Conservation (phyloP, 108 stramenopile species). For the Skeletonema grethae region DNA sequence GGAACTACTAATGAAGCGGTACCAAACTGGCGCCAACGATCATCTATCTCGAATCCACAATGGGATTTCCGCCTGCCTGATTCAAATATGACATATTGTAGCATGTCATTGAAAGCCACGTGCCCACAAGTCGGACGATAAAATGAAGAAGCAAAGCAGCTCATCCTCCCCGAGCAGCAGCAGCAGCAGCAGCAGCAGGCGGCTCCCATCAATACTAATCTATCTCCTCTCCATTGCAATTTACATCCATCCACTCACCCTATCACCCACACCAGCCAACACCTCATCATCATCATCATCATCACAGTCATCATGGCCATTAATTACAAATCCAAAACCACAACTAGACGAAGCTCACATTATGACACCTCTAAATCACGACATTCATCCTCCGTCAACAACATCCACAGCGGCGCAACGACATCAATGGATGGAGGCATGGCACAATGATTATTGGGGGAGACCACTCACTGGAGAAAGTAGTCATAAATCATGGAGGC, state of each 20-base stretch:
- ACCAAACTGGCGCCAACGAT: too few relatives aligned
- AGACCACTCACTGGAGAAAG: constrained; percentile 48
- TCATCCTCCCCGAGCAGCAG: not conserved
- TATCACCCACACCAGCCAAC: constrained; percentile 27
- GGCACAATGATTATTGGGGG: constrained; percentile 61
- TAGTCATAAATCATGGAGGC: constrained; percentile 78
- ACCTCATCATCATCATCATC: not conserved
- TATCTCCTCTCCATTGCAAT: constrained; percentile 40
- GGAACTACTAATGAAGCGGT: too few relatives aligned
- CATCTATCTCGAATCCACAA: too few relatives aligned
- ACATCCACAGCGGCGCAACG: not conserved
- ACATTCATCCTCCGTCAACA: constrained; percentile 34
- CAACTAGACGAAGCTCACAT: constrained; percentile 80
- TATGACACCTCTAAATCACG: constrained; percentile 51
- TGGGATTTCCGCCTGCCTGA: too few relatives aligned
- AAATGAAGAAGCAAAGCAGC: not conserved
- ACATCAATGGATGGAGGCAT: constrained; percentile 35
- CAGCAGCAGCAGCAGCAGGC: not conserved
- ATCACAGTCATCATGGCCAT: constrained; percentile 15
- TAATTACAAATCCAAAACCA: constrained; percentile 33
- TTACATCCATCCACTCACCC: constrained; percentile 36
- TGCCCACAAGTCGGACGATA: not conserved
- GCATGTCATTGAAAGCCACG: too few relatives aligned
- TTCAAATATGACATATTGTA: too few relatives aligned
- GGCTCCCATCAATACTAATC: constrained; percentile 4